phyloP scores from a whole-genome alignment of 169 alveolate genomes.

The Besnoitia besnoiti region DNA sequence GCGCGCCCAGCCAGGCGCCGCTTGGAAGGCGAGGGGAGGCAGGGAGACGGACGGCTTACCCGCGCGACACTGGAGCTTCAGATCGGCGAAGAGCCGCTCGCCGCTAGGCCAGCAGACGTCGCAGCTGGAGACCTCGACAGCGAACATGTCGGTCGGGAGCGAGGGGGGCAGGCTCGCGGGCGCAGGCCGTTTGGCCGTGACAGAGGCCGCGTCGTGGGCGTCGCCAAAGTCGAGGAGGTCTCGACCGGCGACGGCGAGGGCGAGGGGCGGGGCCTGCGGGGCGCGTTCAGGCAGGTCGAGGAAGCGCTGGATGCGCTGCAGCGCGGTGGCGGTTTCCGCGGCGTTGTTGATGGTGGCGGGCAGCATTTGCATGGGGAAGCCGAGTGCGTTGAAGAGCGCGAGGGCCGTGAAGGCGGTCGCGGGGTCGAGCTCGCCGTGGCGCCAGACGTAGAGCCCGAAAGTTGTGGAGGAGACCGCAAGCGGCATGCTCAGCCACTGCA shows the following conservation, averaged over 20 bases:
- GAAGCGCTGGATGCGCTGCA: slow-evolving; percentile 54
- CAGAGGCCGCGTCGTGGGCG: neutral
- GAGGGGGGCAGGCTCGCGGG: neutral
- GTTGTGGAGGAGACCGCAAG: slow-evolving; percentile 6
- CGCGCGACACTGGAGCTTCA: slow-evolving; percentile 74
- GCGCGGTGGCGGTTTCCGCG: slow-evolving; percentile 23
- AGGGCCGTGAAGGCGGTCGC: slow-evolving; percentile 75
- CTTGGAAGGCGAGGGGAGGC: neutral
- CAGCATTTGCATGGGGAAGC: slow-evolving; percentile 75
- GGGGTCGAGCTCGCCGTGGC: slow-evolving; percentile 52
- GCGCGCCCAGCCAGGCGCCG: neutral
- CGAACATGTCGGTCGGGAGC: neutral
- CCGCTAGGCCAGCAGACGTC: slow-evolving; percentile 72
- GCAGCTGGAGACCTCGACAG: slow-evolving; percentile 40
- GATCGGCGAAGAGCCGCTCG: slow-evolving; percentile 69
- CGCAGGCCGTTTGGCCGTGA: neutral
- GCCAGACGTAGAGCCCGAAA: slow-evolving; percentile 10
- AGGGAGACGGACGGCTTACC: neutral
- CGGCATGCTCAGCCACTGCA: slow-evolving; percentile 44
- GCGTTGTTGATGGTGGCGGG: slow-evolving; percentile 64
- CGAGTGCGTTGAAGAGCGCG: slow-evolving; percentile 73
- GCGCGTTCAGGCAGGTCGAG: slow-evolving; percentile 13
- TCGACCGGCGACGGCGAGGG: neutral
- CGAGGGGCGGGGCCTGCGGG: slow-evolving; percentile 4
- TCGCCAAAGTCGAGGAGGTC: neutral